These are phyloP conservation scores for Mollisiaceae sp. DNA, from an alignment of 2,329 filamentous ascomycete species.

Conservation along the genomic window DNA sequence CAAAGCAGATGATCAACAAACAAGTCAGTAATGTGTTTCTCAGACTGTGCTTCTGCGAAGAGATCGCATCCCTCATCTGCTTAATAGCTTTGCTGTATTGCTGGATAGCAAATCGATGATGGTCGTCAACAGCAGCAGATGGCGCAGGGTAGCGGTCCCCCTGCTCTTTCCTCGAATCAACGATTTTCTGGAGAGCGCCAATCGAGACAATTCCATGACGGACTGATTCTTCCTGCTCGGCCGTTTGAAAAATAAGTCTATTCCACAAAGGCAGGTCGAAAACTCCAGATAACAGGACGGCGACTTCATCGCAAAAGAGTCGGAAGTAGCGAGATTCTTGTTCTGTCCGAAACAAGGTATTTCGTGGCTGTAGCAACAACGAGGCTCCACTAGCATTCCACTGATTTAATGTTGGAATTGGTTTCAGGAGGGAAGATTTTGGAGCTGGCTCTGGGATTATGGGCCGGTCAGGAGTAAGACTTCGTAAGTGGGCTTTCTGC, in stretches of 20 bases:
- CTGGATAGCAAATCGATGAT: conserved; percentile 10
- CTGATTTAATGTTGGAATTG: conserved; percentile 1
- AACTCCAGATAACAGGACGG: background rate
- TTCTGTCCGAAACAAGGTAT: background rate
- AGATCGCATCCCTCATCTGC: conserved; percentile 24
- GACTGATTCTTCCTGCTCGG: conserved; percentile 6
- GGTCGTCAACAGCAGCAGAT: background rate
- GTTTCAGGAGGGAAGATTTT: background rate
- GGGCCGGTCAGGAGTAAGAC: background rate
- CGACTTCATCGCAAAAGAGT: conserved; percentile 5
- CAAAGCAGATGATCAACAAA: conserved; percentile 31
- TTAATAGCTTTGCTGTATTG: conserved; percentile 28
- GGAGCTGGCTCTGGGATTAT: background rate
- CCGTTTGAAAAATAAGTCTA: conserved; percentile 3
- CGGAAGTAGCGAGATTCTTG: conserved; percentile 8
- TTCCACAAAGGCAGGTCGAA: conserved; percentile 9
- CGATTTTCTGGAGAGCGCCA: background rate
- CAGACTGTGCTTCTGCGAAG: conserved; percentile 17
- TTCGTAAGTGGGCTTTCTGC: background rate
- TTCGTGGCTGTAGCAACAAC: conserved; percentile 9
- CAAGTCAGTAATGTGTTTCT: conserved; percentile 27
- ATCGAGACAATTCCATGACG: conserved; percentile 1
- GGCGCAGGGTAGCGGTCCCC: background rate
- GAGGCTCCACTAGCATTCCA: background rate
- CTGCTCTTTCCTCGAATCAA: background rate